A percentile compares a stretch with the other conserved stretches of the same genome.
Evolutionary conservation across 148 eudicot genomes (phyloP).

Genomic region (Limonium bicolor): DNA sequence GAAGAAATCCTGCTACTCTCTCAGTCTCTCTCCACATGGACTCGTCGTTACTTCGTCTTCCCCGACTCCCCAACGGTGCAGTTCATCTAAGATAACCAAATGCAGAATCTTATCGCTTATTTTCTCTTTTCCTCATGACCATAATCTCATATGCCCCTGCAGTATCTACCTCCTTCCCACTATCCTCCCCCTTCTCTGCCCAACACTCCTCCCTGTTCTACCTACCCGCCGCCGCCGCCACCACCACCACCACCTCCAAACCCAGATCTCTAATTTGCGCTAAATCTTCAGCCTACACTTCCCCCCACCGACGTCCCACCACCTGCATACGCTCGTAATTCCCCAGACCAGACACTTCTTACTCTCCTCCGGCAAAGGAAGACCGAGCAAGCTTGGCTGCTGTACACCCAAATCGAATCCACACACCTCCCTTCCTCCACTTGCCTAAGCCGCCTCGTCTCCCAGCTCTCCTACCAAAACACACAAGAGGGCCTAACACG

Average conservation of each 20-base stretch:
- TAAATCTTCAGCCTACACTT: constrained; percentile 10
- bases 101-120: not conserved
- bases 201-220: constrained; percentile 2
- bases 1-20: not conserved
- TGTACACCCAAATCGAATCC: constrained; percentile 22
- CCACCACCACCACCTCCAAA: constrained; percentile 7
- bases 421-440: constrained; percentile 54
- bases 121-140: constrained; percentile 3
- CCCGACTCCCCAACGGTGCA: not conserved
- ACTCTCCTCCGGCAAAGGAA: constrained; percentile 62
- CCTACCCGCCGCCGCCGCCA: constrained; percentile 1
- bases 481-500: constrained; percentile 36
- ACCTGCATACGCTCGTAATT: constrained; percentile 8
- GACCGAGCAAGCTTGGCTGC: constrained; percentile 67
- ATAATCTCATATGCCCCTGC: not conserved
- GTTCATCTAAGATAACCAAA: too few relatives aligned
- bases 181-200: constrained; percentile 17
- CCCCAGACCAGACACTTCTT: constrained; percentile 38
- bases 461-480: constrained; percentile 68
- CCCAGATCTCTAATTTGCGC: constrained; percentile 9
- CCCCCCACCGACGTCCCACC: constrained; percentile 6
- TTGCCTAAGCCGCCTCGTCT: constrained; percentile 74
- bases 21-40: not conserved
- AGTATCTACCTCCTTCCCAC: constrained; percentile 8
- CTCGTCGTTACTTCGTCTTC: not conserved